Evolutionary conservation across 805 yeast genomes (phyloP), one percentile per base, ranked within the genome.

Genomic region (Barnettozyma sucrosica): DNA sequence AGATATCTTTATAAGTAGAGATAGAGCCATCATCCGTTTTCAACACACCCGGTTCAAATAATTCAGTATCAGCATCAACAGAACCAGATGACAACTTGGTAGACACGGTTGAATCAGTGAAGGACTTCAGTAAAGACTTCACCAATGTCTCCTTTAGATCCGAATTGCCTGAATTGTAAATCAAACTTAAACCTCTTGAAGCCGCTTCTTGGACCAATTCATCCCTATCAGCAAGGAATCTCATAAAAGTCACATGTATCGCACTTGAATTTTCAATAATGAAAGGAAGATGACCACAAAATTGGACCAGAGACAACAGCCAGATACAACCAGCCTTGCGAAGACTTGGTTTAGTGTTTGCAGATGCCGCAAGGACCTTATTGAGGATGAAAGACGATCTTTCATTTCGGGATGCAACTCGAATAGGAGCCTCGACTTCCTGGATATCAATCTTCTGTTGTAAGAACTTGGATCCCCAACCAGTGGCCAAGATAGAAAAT

Each of bases 191-290:
- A 3, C 97, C 99, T 55, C 95, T 74, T 0, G 96, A 81, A 0
- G 98, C 97, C 11, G 93, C 77, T 51, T 92, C 97, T 60, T 92
- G 97, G n/a, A 89, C 72, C 18, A 89, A 65, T 26, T 90, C 97
- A 61, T 92, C 97, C 44, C 82, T 70, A 52, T 85, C 93, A 0
- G 87, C 81, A 47, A 92, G 69, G 58, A 87, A 86, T 50, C 76
- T 74, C 85, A 89, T 80, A 57, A 92, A 90, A 1, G 84, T 68
- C 4, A 76, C 59, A 62, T 92, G 97, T 38, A 89, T 79, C 21
- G 76, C 76, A n/a, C 78, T 67, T 0, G 88, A 70, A 5, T 66
- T 67, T 0, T 59, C 65, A 21, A 59, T 58, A 0, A 84, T 63
- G 0, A 60, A 58, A 1, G 66, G 57, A 13, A 71, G 58, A 26